Percentiles rank a stretch among this genome's conserved stretches.
These are phyloP conservation scores for Przewalskia tangutica DNA, from an alignment of 257 asterid species.

Conservation along the genomic window DNA sequence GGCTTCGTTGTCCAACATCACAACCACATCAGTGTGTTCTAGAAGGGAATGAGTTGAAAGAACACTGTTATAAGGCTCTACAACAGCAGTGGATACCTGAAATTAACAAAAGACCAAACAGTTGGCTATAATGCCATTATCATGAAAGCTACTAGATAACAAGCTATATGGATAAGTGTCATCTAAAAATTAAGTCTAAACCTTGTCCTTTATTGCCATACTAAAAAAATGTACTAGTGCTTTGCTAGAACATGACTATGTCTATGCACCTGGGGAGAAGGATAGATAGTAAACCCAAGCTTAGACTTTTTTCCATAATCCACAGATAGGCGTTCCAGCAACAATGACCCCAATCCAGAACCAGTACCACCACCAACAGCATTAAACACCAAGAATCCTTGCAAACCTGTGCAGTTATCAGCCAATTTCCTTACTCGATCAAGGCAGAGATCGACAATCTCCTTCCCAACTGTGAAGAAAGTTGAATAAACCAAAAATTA, in stretches of 20 bases:
- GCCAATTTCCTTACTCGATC: conserved; percentile 87
- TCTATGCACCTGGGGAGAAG: conserved; percentile 70
- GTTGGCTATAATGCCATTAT: background rate
- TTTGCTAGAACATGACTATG: background rate
- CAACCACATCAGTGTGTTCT: conserved; percentile 80
- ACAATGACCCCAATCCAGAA: conserved; percentile 82
- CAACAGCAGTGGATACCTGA: conserved; percentile 93
- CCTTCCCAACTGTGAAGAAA: conserved; percentile 62
- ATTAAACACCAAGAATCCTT: conserved; percentile 78
- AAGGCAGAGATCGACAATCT: conserved; percentile 75
- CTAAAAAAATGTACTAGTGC: background rate
- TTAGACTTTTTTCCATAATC: conserved; percentile 87
- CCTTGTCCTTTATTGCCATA: background rate
- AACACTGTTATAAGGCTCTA: conserved; percentile 95
- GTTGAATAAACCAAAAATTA: conserved; percentile 1
- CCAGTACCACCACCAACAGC: conserved; percentile 98
- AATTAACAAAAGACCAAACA: conserved; percentile 6
- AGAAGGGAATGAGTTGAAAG: conserved; percentile 88
- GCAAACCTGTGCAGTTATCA: conserved; percentile 90
- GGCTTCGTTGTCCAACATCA: conserved; percentile 86
- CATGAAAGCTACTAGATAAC: background rate
- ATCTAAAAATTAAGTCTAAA: background rate
- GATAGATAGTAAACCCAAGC: conserved; percentile 87
- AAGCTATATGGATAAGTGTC: background rate
- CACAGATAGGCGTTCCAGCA: conserved; percentile 75